Conservation (phyloP, 768 basidiomycete genomes). For the Suillus luteus region DNA sequence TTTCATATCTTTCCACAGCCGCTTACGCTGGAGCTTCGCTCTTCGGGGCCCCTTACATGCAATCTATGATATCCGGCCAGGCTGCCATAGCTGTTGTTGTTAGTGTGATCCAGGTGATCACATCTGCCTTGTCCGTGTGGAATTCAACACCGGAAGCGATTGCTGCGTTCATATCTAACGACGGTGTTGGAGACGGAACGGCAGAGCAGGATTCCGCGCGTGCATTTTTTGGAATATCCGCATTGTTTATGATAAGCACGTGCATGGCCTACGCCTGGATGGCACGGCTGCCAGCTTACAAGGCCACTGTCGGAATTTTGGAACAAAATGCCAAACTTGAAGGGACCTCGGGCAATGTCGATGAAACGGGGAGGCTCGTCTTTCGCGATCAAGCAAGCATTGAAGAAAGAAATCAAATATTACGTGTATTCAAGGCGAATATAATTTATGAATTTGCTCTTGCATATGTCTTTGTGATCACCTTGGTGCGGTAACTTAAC, state of each 20-base stretch:
- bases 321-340: slow-evolving; percentile 38
- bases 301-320: slow-evolving; percentile 47
- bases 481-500: slow-evolving; percentile 57
- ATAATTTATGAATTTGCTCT: slow-evolving; percentile 69
- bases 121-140: slow-evolving; percentile 59
- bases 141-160: slow-evolving; percentile 36
- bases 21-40: slow-evolving; percentile 77
- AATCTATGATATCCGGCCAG: slow-evolving; percentile 81
- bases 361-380: slow-evolving; percentile 40
- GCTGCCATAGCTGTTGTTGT: slow-evolving; percentile 84
- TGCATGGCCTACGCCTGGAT: slow-evolving; percentile 58
- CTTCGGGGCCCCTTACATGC: slow-evolving; percentile 72
- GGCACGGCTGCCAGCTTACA: slow-evolving; percentile 59
- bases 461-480: slow-evolving; percentile 74
- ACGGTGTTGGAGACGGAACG: slow-evolving; percentile 33
- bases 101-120: slow-evolving; percentile 72
- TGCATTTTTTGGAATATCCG: slow-evolving; percentile 72
- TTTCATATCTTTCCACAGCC: slow-evolving; percentile 79
- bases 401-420: slow-evolving; percentile 45
- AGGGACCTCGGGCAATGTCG: slow-evolving; percentile 25
- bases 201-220: slow-evolving; percentile 70
- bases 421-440: slow-evolving; percentile 65
- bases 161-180: slow-evolving; percentile 24
- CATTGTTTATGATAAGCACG: slow-evolving; percentile 60
- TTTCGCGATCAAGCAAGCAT: slow-evolving; percentile 29